These are phyloP conservation scores for Oryza australiensis DNA, from an alignment of 176 grass and related monocot genomes.

Conservation along the genomic window DNA sequence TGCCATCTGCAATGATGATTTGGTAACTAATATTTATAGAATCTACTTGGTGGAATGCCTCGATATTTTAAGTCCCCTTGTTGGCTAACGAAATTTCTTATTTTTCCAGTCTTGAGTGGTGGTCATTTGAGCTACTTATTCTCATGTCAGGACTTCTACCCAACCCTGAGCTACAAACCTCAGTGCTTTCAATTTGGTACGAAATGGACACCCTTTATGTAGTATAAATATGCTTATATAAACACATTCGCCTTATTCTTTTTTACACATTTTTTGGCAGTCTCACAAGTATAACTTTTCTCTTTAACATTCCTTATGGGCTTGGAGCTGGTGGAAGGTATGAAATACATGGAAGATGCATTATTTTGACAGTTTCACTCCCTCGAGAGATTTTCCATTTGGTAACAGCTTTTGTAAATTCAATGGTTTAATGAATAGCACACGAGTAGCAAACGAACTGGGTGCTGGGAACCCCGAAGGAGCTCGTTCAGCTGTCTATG, in stretches of 20 bases:
- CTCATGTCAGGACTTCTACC: constrained; percentile 80
- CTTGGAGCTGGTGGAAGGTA: constrained; percentile 86
- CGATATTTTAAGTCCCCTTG: neutral
- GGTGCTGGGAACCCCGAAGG: constrained; percentile 79
- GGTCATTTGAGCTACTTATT: constrained; percentile 87
- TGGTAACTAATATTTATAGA: constrained; percentile 45
- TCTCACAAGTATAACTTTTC: constrained; percentile 59
- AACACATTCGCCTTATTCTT: neutral
- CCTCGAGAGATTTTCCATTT: neutral
- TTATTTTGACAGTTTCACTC: neutral
- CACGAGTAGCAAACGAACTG: constrained; percentile 85
- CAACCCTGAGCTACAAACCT: constrained; percentile 83
- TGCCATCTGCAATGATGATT: constrained; percentile 85
- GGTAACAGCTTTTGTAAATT: neutral
- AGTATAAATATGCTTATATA: neutral
- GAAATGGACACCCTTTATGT: neutral
- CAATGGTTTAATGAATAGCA: constrained; percentile 42
- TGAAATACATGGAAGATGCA: neutral
- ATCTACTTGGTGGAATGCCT: neutral
- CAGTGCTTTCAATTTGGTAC: constrained; percentile 91
- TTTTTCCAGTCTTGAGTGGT: constrained; percentile 76
- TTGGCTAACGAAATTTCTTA: neutral
- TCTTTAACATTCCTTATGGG: constrained; percentile 68
- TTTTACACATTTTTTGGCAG: constrained; percentile 42
- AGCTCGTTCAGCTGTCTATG: constrained; percentile 58